phyloP scores from a whole-genome alignment of 176 grass and related monocot genomes.

The Carex scoparia region DNA sequence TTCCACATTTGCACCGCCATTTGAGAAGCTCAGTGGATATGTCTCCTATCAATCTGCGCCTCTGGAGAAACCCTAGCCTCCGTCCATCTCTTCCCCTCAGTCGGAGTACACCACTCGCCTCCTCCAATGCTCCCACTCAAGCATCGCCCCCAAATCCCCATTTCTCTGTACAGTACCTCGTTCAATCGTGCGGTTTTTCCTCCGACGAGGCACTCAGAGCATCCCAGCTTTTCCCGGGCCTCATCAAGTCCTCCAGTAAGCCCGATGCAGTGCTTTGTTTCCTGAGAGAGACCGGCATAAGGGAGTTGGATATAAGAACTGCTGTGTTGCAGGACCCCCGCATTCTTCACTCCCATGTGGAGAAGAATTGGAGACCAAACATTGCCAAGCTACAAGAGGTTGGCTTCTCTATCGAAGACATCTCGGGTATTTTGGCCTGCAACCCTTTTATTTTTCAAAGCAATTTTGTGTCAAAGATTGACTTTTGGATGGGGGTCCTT shows the following conservation, averaged over 20 bases:
- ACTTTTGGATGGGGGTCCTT: conserved; percentile 16
- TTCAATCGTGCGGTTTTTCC: not conserved
- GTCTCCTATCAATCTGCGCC: not conserved
- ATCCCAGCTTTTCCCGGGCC: not conserved
- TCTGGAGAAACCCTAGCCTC: not conserved
- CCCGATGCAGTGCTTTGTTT: not conserved
- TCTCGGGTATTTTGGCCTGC: not conserved
- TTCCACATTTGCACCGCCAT: not conserved
- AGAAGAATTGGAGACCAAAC: not conserved
- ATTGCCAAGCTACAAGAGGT: not conserved
- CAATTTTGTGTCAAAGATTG: conserved; percentile 10
- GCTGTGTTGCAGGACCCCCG: not conserved
- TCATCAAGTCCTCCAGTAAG: not conserved
- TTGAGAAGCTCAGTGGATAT: not conserved
- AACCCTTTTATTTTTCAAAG: not conserved
- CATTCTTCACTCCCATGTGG: not conserved
- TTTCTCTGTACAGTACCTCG: not conserved
- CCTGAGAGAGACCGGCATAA: not conserved
- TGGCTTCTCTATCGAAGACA: not conserved
- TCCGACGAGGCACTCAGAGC: not conserved
- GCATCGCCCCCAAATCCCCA: not conserved
- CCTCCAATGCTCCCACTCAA: not conserved
- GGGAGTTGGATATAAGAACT: not conserved
- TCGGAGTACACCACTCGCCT: not conserved
- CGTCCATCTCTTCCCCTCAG: not conserved